Percentiles rank a stretch among this genome's conserved stretches.
Conservation (phyloP, 441 rosid genomes). For the Populus hybrid region DNA sequence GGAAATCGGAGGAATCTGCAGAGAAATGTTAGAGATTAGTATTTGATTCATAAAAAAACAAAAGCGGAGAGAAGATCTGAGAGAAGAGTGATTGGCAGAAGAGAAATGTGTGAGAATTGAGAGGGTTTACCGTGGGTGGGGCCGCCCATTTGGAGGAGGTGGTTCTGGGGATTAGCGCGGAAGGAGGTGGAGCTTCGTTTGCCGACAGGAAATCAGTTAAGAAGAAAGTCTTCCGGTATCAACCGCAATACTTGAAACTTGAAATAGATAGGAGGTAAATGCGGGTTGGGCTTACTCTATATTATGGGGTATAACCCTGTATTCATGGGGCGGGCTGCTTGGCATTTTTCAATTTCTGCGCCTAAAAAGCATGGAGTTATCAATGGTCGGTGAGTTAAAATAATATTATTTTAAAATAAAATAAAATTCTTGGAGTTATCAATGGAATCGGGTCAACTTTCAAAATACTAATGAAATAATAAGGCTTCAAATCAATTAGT, state of each 20-base stretch:
- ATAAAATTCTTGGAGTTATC: too few species aligned
- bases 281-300: neutral
- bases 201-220: neutral
- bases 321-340: too few species aligned
- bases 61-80: neutral
- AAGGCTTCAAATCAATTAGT: neutral
- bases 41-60: neutral
- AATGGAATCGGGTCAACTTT: neutral
- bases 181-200: neutral
- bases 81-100: neutral
- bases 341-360: too few species aligned
- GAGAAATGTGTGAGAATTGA: neutral
- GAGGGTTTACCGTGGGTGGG: constrained; percentile 5
- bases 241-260: neutral
- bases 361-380: too few species aligned
- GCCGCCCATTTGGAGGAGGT: constrained; percentile 9
- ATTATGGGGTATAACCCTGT: too few species aligned
- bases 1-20: constrained; percentile 33
- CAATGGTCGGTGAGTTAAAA: too few species aligned
- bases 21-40: neutral
- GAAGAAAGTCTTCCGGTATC: neutral
- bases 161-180: neutral
- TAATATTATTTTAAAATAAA: too few species aligned
- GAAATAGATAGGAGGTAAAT: neutral
- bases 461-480: too few species aligned